Conservation (phyloP, 495 filamentous ascomycete genomes). For the Penicillium canescens region DNA sequence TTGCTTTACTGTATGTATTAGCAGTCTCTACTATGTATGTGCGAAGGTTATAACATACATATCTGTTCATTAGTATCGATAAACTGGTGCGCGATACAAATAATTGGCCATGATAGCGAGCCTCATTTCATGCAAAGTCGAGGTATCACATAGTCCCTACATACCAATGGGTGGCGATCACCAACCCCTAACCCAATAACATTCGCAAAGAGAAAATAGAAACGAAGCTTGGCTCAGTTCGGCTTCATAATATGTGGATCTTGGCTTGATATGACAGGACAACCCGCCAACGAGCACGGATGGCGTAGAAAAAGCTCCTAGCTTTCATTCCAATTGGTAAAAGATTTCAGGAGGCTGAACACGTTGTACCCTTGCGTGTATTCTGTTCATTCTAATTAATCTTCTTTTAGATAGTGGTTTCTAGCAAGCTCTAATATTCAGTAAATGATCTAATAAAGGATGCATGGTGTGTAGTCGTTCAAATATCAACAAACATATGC, state of each 20-base stretch:
- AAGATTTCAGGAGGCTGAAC: too few relatives aligned
- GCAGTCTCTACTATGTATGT: not conserved
- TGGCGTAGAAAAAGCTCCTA: not conserved
- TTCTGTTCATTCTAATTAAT: too few relatives aligned
- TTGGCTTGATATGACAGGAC: constrained; percentile 8
- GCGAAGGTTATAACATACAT: too few relatives aligned
- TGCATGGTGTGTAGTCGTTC: not conserved
- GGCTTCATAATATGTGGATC: not conserved
- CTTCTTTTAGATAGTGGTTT: too few relatives aligned
- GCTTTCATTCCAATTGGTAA: not conserved
- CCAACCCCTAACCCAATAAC: not conserved
- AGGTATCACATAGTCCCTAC: not conserved
- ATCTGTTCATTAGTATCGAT: too few relatives aligned
- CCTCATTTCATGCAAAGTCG: too few relatives aligned
- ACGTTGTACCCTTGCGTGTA: too few relatives aligned
- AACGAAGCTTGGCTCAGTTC: not conserved
- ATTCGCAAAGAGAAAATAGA: not conserved
- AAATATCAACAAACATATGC: constrained; percentile 1
- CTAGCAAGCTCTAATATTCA: too few relatives aligned
- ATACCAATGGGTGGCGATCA: not conserved
- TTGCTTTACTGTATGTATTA: not conserved
- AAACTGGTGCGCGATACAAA: not conserved
- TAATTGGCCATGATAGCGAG: too few relatives aligned
- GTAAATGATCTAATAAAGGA: not conserved
- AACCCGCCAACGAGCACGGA: not conserved